Percentiles rank a stretch among this genome's conserved stretches.
Conservation (phyloP, 805 yeast genomes). For the Yamadazyma sp. region DNA sequence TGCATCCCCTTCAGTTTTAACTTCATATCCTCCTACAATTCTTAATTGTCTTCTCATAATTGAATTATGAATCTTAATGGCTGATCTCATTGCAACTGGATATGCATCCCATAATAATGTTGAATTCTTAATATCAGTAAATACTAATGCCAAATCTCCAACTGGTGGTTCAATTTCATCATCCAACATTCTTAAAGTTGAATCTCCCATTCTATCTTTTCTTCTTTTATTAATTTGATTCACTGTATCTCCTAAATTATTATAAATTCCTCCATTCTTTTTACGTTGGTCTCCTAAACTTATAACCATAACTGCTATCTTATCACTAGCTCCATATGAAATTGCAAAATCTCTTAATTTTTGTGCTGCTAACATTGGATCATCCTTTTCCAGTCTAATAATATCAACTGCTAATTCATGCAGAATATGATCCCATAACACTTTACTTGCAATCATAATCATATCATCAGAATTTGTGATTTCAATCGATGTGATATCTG, state of each 20-base stretch:
- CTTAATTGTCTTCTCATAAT: conserved; percentile 92
- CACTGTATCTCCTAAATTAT: conserved; percentile 38
- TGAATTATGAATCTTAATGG: conserved; percentile 89
- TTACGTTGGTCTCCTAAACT: conserved; percentile 54
- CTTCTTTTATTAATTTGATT: conserved; percentile 26
- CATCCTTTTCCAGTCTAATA: conserved; percentile 73
- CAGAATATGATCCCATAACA: conserved; percentile 81
- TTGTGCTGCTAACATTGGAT: conserved; percentile 90
- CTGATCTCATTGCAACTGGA: conserved; percentile 94
- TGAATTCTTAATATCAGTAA: conserved; percentile 95
- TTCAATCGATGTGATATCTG: conserved; percentile 63
- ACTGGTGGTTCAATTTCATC: conserved; percentile 93
- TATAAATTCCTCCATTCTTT: conserved; percentile 29
- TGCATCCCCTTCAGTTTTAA: conserved; percentile 98
- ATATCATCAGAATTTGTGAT: conserved; percentile 74
- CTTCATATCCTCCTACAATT: conserved; percentile 96
- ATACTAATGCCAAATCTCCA: conserved; percentile 92
- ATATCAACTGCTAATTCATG: conserved; percentile 89
- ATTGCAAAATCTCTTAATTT: conserved; percentile 91
- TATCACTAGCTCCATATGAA: conserved; percentile 82
- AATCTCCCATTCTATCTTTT: conserved; percentile 56
- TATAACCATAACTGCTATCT: conserved; percentile 76
- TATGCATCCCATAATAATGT: conserved; percentile 90
- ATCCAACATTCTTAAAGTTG: conserved; percentile 76
- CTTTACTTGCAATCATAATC: conserved; percentile 78